Evolutionary conservation across 2,329 filamentous ascomycete species (phyloP).

Genomic region (Aschersonia sp.): DNA sequence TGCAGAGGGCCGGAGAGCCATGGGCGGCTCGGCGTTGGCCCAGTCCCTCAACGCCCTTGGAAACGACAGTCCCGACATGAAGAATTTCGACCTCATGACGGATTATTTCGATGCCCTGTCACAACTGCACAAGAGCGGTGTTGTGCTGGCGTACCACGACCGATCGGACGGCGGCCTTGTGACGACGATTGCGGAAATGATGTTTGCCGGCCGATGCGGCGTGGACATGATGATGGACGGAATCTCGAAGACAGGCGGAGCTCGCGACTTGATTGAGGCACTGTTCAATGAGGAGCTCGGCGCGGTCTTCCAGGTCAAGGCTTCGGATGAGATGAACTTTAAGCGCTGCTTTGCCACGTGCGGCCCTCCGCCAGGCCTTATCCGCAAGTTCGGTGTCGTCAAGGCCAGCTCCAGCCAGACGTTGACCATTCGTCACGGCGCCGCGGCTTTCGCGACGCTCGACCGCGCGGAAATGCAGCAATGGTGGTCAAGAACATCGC

Average conservation of each 20-base stretch:
- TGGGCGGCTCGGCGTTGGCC: conserved; percentile 83
- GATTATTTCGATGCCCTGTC: conserved; percentile 83
- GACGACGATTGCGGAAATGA: conserved; percentile 89
- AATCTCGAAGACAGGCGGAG: conserved; percentile 45
- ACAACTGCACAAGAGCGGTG: conserved; percentile 42
- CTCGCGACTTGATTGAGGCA: conserved; percentile 53
- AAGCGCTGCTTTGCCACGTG: conserved; percentile 82
- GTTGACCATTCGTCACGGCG: conserved; percentile 59
- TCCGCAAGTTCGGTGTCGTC: conserved; percentile 73
- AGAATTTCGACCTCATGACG: conserved; percentile 63
- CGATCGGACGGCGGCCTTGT: conserved; percentile 85
- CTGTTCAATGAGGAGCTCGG: conserved; percentile 96
- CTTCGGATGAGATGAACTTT: conserved; percentile 72
- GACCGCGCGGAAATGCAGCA: conserved; percentile 64
- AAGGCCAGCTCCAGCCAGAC: conserved; percentile 56
- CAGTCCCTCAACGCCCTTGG: conserved; percentile 82
- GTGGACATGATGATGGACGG: conserved; percentile 73
- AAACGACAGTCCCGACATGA: conserved; percentile 72
- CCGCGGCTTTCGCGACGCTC: conserved; percentile 52
- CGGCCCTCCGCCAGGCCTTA: conserved; percentile 65
- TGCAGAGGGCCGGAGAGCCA: conserved; percentile 60
- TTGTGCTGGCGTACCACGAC: conserved; percentile 88
- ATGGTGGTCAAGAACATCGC: conserved; percentile 78
- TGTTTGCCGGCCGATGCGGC: conserved; percentile 89
- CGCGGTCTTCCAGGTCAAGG: conserved; percentile 87